phyloP scores from a whole-genome alignment of 805 yeast species.

The Metschnikowia noctiluminum region DNA sequence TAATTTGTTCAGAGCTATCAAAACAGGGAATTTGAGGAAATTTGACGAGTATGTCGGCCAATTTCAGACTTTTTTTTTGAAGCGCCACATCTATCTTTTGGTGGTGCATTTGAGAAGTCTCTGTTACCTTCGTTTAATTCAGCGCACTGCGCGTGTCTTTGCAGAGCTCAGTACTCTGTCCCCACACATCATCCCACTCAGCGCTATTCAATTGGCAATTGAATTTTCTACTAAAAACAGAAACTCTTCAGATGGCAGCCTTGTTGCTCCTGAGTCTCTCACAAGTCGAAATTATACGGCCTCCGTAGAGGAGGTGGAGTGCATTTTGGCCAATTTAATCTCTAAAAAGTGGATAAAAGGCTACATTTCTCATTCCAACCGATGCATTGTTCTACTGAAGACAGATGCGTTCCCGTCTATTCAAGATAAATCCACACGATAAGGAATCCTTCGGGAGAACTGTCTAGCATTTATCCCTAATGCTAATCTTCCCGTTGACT shows the following conservation, averaged over 20 bases:
- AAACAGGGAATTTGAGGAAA: constrained; percentile 51
- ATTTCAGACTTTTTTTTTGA: constrained; percentile 51
- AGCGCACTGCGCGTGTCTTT: constrained; percentile 27
- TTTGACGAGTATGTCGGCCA: constrained; percentile 45
- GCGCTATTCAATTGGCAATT: constrained; percentile 43
- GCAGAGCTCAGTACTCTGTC: constrained; percentile 22
- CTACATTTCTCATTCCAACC: constrained; percentile 72
- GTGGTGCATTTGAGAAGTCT: constrained; percentile 50
- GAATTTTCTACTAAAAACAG: constrained; percentile 18
- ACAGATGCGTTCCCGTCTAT: constrained; percentile 62
- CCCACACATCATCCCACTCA: constrained; percentile 38
- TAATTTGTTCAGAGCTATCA: constrained; percentile 46
- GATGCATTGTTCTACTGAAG: constrained; percentile 73
- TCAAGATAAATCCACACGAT: background rate
- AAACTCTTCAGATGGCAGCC: background rate
- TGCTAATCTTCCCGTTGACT: too few relatives aligned
- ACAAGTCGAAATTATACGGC: constrained; percentile 8
- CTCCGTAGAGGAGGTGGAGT: constrained; percentile 58
- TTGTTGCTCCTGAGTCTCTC: background rate
- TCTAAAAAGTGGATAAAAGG: constrained; percentile 65
- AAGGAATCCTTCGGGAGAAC: too few relatives aligned
- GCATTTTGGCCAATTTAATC: constrained; percentile 65
- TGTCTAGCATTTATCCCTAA: too few relatives aligned
- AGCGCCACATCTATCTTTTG: constrained; percentile 57
- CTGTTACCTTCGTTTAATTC: constrained; percentile 51